These are phyloP conservation scores for Hemisphaericaspora lyxosophila DNA, from an alignment of 1,139 yeast species.

Conservation along the genomic window DNA sequence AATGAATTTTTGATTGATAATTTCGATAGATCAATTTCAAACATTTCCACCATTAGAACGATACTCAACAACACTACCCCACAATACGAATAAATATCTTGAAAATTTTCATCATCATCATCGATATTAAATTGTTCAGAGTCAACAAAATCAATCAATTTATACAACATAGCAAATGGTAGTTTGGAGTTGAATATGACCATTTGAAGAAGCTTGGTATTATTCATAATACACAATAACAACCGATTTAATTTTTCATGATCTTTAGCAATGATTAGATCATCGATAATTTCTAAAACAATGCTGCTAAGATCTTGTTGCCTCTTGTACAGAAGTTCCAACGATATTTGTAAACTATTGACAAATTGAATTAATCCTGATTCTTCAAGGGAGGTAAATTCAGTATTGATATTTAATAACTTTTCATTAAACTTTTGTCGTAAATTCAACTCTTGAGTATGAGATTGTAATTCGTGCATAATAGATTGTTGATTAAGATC, in stretches of 20 bases:
- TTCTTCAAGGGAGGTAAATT: constrained; percentile 54
- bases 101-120: constrained; percentile 58
- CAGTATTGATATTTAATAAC: constrained; percentile 49
- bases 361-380: constrained; percentile 46
- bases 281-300: constrained; percentile 34
- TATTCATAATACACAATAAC: constrained; percentile 44
- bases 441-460: constrained; percentile 18
- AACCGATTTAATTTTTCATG: constrained; percentile 50
- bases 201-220: constrained; percentile 41
- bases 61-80: constrained; percentile 58
- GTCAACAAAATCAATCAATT: constrained; percentile 36
- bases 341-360: constrained; percentile 22
- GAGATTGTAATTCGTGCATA: constrained; percentile 23
- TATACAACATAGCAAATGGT: constrained; percentile 19
- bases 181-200: constrained; percentile 36
- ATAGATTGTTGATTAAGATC: constrained; percentile 35
- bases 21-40: constrained; percentile 36
- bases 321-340: constrained; percentile 41
- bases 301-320: constrained; percentile 36
- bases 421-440: constrained; percentile 28
- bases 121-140: constrained; percentile 33
- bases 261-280: constrained; percentile 39
- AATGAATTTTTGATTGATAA: constrained; percentile 31
- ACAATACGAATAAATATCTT: constrained; percentile 67
- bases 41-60: constrained; percentile 44